Conservation (phyloP, 129 eudicot genomes). For the Saussurea involucrata region DNA sequence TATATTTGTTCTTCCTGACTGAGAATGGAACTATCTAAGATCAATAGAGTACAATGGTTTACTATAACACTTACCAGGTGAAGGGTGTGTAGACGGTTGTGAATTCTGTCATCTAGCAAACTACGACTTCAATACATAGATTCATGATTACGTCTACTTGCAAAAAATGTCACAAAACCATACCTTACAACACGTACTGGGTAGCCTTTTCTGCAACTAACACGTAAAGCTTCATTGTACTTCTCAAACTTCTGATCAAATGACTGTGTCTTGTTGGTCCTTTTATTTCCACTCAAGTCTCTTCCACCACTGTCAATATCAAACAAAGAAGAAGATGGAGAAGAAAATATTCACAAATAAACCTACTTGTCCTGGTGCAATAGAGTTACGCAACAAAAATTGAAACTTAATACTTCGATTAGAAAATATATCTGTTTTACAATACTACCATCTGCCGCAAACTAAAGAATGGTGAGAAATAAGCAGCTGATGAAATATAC, state of each 20-base stretch:
- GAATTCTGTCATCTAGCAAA: background rate
- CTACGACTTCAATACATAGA: background rate
- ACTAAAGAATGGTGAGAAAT: background rate
- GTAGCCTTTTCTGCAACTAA: slow-evolving; percentile 85
- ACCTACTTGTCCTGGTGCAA: background rate
- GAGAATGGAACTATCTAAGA: background rate
- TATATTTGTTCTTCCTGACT: background rate
- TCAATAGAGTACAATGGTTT: background rate
- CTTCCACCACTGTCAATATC: slow-evolving; percentile 72
- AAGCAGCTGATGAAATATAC: background rate
- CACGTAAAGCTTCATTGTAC: slow-evolving; percentile 73
- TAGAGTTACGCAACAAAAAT: background rate
- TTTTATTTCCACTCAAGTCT: slow-evolving; percentile 81
- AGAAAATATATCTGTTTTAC: background rate
- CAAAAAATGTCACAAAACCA: slow-evolving; percentile 10
- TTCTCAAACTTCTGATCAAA: slow-evolving; percentile 78
- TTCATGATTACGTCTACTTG: background rate
- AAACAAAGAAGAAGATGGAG: background rate
- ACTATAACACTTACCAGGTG: background rate
- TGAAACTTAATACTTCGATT: background rate
- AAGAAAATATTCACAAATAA: slow-evolving; percentile 1
- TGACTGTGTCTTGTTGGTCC: slow-evolving; percentile 86
- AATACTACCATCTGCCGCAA: background rate
- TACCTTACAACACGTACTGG: slow-evolving; percentile 96
- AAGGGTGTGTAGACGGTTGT: background rate